Conservation (phyloP, 192 early-diverging fungal genomes). For the Chytriomyces sp. region DNA sequence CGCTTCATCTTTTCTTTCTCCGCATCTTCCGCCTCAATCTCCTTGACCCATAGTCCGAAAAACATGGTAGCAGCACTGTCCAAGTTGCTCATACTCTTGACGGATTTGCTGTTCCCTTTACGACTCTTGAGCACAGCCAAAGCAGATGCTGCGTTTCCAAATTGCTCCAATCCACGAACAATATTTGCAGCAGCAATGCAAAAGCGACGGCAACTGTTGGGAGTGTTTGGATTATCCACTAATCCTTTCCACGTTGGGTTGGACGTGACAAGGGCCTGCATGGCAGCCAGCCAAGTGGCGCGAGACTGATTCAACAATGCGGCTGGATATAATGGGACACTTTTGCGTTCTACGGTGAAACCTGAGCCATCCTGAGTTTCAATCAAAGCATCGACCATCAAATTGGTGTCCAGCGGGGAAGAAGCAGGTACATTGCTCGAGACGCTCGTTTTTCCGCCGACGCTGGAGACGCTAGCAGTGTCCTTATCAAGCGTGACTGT, state of each 20-base stretch:
- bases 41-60: conserved; percentile 30
- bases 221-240: conserved; percentile 18
- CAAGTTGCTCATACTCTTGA: conserved; percentile 30
- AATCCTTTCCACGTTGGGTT: conserved; percentile 27
- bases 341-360: neutral
- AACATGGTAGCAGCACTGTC: conserved; percentile 36
- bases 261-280: conserved; percentile 19
- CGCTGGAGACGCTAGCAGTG: neutral
- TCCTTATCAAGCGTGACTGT: neutral
- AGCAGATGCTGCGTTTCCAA: conserved; percentile 32
- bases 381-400: neutral
- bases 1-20: conserved; percentile 15
- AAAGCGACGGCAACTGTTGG: conserved; percentile 34
- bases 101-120: conserved; percentile 1
- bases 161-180: conserved; percentile 35
- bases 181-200: conserved; percentile 34
- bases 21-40: conserved; percentile 31
- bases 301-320: conserved; percentile 28
- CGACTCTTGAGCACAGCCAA: conserved; percentile 31
- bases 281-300: conserved; percentile 20
- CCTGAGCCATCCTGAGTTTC: neutral
- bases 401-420: neutral
- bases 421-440: neutral
- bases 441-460: neutral
- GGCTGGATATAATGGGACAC: conserved; percentile 22